Evolutionary conservation across 208 protist genomes (phyloP), one percentile per base, ranked within the genome.

Genomic region (Blastocrithidia nonstop): DNA sequence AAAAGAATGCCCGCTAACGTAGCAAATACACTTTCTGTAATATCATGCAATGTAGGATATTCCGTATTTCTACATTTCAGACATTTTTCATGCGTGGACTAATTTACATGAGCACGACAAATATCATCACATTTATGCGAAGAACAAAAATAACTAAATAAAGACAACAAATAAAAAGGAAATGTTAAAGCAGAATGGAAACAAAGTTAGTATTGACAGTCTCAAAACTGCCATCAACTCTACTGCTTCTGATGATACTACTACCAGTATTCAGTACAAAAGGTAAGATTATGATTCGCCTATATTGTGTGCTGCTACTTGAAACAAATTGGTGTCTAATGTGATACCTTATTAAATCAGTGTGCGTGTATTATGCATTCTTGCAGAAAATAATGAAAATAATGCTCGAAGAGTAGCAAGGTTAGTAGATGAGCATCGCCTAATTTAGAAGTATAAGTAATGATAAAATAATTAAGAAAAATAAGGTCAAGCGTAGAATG

Each of bases 41-140:
- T 77, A 92, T 31, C 83, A 92, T 54, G 64, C 72, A 2, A 57
- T 50, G 5, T 67, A 88, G 35, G 78, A 86, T 17, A 86, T 92
- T 49, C 83, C 83, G 31, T 92, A 88, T 55, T 88, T 92, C 47
- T 92, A 87, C 70, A 88, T 88, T 52, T 65, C 71, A 9, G 83
- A 92, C 43, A 29, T 92, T 28, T 83, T 92, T 58, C 64, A 86
- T 48, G 62, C 75, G 8, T 92, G 83, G 83, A 64, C 71, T 11
- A 61, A 41, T 17, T 17, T 92, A 6, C 71, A 92, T 54, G 28
- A 47, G 4, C 9, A 33, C 15, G 47, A 45, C 27, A n/a, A n/a
- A n/a, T n/a, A n/a, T n/a, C n/a, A n/a, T n/a, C n/a, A n/a, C n/a
- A n/a, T 77, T 76, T 29, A 37, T 65, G 39, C 28, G 42, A 11